Evolutionary conservation across 768 basidiomycete species (phyloP).

Genomic region (Dioszegia crocea): DNA sequence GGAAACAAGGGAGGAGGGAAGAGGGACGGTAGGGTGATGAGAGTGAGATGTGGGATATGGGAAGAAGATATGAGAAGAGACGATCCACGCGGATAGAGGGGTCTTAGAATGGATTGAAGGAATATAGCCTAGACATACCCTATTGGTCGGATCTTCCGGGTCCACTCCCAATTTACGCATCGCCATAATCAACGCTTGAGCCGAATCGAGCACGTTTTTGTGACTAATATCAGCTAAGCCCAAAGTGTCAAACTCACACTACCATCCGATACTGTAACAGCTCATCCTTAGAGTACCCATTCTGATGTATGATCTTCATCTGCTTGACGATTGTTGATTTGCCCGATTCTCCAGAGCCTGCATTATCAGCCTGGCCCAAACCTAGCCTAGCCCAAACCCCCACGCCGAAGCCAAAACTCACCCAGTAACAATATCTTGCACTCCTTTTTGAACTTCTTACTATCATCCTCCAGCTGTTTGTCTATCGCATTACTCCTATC

Average conservation of each 20-base stretch:
- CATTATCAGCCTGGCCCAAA: neutral
- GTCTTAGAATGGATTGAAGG: too few relatives aligned
- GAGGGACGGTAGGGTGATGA: too few relatives aligned
- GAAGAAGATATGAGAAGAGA: too few relatives aligned
- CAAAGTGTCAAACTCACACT: conserved; percentile 58
- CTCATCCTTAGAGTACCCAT: conserved; percentile 76
- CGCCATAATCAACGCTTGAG: conserved; percentile 75
- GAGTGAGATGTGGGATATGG: too few relatives aligned
- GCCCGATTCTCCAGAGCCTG: conserved; percentile 91
- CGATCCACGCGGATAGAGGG: too few relatives aligned
- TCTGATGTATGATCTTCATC: conserved; percentile 97
- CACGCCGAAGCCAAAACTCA: too few relatives aligned
- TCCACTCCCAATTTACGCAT: conserved; percentile 83
- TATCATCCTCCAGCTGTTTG: conserved; percentile 79
- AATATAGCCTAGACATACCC: conserved; percentile 51
- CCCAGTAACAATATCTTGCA: conserved; percentile 92
- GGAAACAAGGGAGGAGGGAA: too few relatives aligned
- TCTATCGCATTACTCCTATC: conserved; percentile 59
- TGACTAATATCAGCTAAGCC: conserved; percentile 20
- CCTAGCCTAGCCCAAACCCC: too few relatives aligned
- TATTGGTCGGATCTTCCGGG: conserved; percentile 64
- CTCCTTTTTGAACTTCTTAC: conserved; percentile 72
- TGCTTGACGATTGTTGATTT: conserved; percentile 97
- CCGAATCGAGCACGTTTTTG: conserved; percentile 74
- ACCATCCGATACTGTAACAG: conserved; percentile 69